Conservation (phyloP, 2,329 filamentous ascomycete genomes). For the Penicillium rolfsii region DNA sequence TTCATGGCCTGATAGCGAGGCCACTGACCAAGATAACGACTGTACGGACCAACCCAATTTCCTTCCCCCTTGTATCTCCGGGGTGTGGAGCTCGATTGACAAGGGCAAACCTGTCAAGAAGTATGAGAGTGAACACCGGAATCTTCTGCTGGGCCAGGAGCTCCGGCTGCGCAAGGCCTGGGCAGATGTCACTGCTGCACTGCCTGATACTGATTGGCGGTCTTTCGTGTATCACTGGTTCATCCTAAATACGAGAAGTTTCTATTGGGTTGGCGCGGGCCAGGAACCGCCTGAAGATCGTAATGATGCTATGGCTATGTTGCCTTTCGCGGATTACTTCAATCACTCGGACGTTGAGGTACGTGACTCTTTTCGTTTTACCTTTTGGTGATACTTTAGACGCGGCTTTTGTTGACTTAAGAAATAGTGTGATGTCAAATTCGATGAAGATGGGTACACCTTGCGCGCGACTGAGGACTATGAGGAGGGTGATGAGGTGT, state of each 20-base stretch:
- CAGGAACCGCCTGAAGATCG: conserved; percentile 41
- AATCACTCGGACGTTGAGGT: conserved; percentile 51
- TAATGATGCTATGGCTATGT: conserved; percentile 51
- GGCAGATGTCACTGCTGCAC: conserved; percentile 47
- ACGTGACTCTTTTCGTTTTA: conserved; percentile 16
- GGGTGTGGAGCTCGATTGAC: conserved; percentile 38
- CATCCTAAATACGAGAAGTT: conserved; percentile 63
- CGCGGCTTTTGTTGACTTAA: background rate
- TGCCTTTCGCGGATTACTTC: conserved; percentile 54
- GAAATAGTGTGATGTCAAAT: conserved; percentile 44
- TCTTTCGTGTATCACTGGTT: conserved; percentile 62
- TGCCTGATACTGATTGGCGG: conserved; percentile 48
- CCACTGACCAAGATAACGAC: conserved; percentile 1
- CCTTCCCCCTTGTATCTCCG: conserved; percentile 45
- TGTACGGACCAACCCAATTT: conserved; percentile 14
- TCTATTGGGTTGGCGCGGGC: conserved; percentile 58
- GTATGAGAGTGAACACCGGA: conserved; percentile 41
- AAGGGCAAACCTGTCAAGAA: conserved; percentile 29
- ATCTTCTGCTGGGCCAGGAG: conserved; percentile 55
- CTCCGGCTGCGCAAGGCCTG: conserved; percentile 58
- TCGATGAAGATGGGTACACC: conserved; percentile 41
- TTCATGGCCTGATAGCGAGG: conserved; percentile 36
- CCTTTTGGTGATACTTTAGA: background rate
- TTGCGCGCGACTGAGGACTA: conserved; percentile 42
- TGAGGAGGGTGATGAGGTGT: conserved; percentile 47